Base-by-base conservation (phyloP, 306 rosid species). In the Amphicarpaea edgeworthii region DNA sequence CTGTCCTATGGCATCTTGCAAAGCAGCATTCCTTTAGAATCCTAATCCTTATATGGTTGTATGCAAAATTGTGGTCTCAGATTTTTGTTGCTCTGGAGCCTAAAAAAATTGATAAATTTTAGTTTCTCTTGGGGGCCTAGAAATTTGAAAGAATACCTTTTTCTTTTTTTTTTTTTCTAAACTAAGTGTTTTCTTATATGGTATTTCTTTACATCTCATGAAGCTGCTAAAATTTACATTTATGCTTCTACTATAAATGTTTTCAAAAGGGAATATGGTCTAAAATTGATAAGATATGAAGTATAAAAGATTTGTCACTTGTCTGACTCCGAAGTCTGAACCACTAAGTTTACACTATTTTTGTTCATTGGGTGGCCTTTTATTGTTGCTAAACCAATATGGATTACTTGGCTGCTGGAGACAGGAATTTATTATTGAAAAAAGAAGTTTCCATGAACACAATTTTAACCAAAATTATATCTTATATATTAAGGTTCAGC, bases 1-100 rank as follows among this genome's bases (percentile, higher is more conserved):
- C 41, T 42, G 38, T 72, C 54, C 46, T 2, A 59, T 81, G 30
- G 84, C 83, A 74, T 84, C 76, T 63, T 59, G 72, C 59, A 43
- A 76, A 75, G 81, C 6, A 5, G 5, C 46, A 51, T 58, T 78
- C 74, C 66, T 58, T 67, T 72, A 71, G 51, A 72, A 69, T 69
- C 73, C 60, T 30, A 72, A 69, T 69, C 73, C 60, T 30, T 23
- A 8, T 47, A 46, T 61, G 63, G 57, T 72, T 76, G 47, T 53
- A 53, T 54, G 72, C 28, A 60, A 72, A 60, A 34, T 47, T 72
- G 68, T 77, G 73, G 80, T 70, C 77, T 73, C 28, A 70, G 75
- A 82, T 82, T 73, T 69, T 75, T 50, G 81, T 76, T 54, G 5
- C 58, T 55, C 14, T 17, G 50, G 74, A 57, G 73, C 54, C 79